Evolutionary conservation across 345 rosid species (phyloP), one percentile per base, ranked within the genome.

Genomic region (Leavenworthia alabamica): DNA sequence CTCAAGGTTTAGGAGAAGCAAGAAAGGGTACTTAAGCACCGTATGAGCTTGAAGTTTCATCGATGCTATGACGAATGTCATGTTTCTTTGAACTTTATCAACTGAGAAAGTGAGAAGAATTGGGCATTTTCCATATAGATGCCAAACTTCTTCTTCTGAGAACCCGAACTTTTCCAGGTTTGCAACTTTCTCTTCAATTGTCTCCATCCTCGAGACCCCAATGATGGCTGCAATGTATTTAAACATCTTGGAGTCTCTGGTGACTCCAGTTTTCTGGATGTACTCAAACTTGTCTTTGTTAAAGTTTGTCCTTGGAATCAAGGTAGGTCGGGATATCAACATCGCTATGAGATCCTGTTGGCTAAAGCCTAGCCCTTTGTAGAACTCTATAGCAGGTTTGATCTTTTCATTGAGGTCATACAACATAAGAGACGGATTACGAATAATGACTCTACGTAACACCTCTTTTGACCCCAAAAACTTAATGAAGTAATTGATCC

Each of bases 1-100:
- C 71, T 87, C 90, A 55, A 85, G 79, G 66, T 82, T 90, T 20
- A 11, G 15, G 33, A 63, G 77, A 53, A 90, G 73, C 70, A 90
- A 66, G 60, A 56, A 75, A 2, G 96, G 97, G 55, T 77, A 16
- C 24, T 70, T 19, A 10, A 83, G 70, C 23, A 87, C 77, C 7
- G 73, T 62, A 17, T 48, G 77, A 23, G 94, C 86, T 13, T 87
- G 74, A 11, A 81, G 68, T 67, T 80, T 87, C 82, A 85, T 77
- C 9, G 77, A 78, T n/a, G 81, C 93, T 9, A 85, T 32, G 7
- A 90, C 51, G 52, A 75, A 90, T 39, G 93, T 69, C 96, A 90
- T 90, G 56, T 85, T 90, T 74, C 94, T 82, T 61, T 90, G 91
- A 56, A 90, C 85, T 75, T 88, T 87, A 3, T 85, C 96, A 49